A percentile compares a stretch with the other conserved stretches of the same genome.
phyloP scores from a whole-genome alignment of 2,329 filamentous ascomycete genomes.

The Colletotrichum sp. region DNA sequence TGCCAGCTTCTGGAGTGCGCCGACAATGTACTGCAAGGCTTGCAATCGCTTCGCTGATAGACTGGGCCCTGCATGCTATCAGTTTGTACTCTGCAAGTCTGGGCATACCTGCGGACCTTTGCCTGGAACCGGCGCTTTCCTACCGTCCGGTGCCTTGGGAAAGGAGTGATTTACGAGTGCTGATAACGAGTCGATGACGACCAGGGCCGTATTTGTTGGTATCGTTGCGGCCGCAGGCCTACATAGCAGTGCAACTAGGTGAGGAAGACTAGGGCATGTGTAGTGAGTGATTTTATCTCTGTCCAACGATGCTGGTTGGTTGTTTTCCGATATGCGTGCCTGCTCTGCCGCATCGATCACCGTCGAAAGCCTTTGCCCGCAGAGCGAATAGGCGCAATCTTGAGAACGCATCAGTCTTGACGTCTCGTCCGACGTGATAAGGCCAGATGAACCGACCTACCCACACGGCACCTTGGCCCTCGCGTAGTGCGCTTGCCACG shows the following conservation, averaged over 20 bases:
- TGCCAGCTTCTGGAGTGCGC: constrained; percentile 76
- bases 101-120: constrained; percentile 36
- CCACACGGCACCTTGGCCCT: constrained; percentile 75
- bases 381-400: constrained; percentile 47
- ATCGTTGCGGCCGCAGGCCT: constrained; percentile 70
- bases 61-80: constrained; percentile 33
- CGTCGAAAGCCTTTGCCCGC: constrained; percentile 38
- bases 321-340: neutral
- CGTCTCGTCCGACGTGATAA: neutral
- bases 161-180: constrained; percentile 79
- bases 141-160: constrained; percentile 59
- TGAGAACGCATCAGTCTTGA: neutral
- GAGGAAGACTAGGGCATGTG: constrained; percentile 65
- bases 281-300: constrained; percentile 49
- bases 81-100: neutral
- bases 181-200: constrained; percentile 82
- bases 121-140: constrained; percentile 38
- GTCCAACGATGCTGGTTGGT: neutral
- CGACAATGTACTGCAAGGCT: constrained; percentile 67
- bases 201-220: constrained; percentile 64
- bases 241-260: constrained; percentile 77
- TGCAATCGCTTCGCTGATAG: constrained; percentile 51
- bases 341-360: constrained; percentile 24
- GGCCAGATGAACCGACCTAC: constrained; percentile 65
- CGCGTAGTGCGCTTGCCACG: constrained; percentile 65